phyloP scores from a whole-genome alignment of 2,329 filamentous ascomycete species.

The Xylariales sp. region DNA sequence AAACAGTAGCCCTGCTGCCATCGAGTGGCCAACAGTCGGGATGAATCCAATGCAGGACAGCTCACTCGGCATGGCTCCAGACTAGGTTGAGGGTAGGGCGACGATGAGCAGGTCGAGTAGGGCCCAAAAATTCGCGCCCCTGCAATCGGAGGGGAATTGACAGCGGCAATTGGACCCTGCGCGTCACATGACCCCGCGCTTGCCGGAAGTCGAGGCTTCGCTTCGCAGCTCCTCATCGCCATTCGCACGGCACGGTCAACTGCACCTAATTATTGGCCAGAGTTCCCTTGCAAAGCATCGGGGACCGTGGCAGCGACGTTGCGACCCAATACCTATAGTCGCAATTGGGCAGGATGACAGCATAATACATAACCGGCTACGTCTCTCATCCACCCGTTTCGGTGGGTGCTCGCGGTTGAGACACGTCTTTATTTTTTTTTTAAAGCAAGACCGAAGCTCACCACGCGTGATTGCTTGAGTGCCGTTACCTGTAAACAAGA shows the following conservation, averaged over 20 bases:
- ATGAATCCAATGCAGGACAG: constrained; percentile 2
- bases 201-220: background rate
- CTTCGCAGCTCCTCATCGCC: constrained; percentile 4
- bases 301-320: constrained; percentile 13
- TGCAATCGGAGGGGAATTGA: constrained; percentile 1
- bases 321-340: constrained; percentile 22
- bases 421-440: no score
- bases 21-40: background rate
- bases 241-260: constrained; percentile 4
- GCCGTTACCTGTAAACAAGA: no score
- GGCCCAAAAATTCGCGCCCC: background rate
- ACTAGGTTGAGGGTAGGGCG: constrained; percentile 4
- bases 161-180: constrained; percentile 2
- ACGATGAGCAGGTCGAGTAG: no score
- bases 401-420: constrained; percentile 10
- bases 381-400: constrained; percentile 19
- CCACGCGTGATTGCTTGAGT: constrained; percentile 4
- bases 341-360: constrained; percentile 22
- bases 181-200: constrained; percentile 7
- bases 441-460: no score
- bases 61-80: constrained; percentile 2
- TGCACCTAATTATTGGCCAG: constrained; percentile 18
- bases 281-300: constrained; percentile 10
- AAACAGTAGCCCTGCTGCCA: background rate
- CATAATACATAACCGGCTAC: constrained; percentile 23